Evolutionary conservation across 2,329 filamentous ascomycete species (phyloP).

Genomic region (Mycosphaerella sp.): DNA sequence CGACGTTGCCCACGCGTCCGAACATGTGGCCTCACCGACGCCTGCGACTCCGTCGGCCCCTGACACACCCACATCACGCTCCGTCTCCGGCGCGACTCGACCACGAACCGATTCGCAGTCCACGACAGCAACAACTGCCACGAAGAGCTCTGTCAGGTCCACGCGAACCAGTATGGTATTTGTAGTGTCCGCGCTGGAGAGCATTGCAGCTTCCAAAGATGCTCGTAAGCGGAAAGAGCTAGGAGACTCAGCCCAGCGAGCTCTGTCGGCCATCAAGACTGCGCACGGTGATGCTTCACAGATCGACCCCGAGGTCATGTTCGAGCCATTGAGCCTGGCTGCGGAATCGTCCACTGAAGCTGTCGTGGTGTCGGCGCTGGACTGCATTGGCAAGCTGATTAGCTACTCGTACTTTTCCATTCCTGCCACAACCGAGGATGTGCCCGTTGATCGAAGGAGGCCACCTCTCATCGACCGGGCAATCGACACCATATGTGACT

Average conservation of each 20-base stretch:
- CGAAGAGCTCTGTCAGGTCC: slow-evolving; percentile 44
- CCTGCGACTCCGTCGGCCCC: slow-evolving; percentile 19
- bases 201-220: slow-evolving; percentile 86
- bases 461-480: slow-evolving; percentile 89
- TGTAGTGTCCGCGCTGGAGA: slow-evolving; percentile 86
- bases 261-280: slow-evolving; percentile 75
- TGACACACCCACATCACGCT: slow-evolving; percentile 18
- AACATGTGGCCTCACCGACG: slow-evolving; percentile 15
- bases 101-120: slow-evolving; percentile 56
- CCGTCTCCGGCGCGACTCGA: slow-evolving; percentile 28
- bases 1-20: slow-evolving; percentile 10
- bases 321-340: slow-evolving; percentile 82
- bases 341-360: slow-evolving; percentile 80
- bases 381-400: slow-evolving; percentile 98
- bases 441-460: slow-evolving; percentile 15
- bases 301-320: slow-evolving; percentile 86
- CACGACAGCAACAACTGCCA: slow-evolving; percentile 46
- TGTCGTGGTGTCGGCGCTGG: slow-evolving; percentile 81
- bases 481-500: slow-evolving; percentile 99
- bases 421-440: slow-evolving; percentile 40
- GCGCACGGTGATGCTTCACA: slow-evolving; percentile 65
- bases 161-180: slow-evolving; percentile 93
- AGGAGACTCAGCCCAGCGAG: slow-evolving; percentile 71
- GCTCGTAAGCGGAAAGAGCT: slow-evolving; percentile 80
- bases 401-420: slow-evolving; percentile 97